Percentiles rank a stretch among this genome's conserved stretches.
Evolutionary conservation across 495 filamentous ascomycete genomes (phyloP).

Genomic region (Annulohypoxylon bovei): DNA sequence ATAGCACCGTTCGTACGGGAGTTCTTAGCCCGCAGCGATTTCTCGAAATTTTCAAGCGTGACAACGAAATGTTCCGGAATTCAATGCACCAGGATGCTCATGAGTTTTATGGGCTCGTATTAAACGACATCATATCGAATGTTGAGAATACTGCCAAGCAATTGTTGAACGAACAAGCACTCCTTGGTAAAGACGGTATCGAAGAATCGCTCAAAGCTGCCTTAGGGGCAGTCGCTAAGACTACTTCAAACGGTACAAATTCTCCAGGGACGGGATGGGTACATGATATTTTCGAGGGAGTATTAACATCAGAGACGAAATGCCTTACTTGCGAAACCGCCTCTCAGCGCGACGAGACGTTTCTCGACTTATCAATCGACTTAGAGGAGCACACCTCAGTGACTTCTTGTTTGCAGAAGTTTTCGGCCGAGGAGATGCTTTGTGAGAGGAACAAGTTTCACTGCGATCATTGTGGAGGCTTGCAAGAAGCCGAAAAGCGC

Average conservation of each 20-base stretch:
- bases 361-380: conserved; percentile 95
- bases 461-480: conserved; percentile 94
- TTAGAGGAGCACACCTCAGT: conserved; percentile 96
- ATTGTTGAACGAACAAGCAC: conserved; percentile 59
- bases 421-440: conserved; percentile 98
- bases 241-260: conserved; percentile 50
- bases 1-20: conserved; percentile 81
- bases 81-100: conserved; percentile 99
- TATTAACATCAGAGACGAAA: conserved; percentile 93
- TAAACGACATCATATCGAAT: conserved; percentile 96
- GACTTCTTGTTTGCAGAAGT: conserved; percentile 92
- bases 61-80: conserved; percentile 97
- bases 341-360: conserved; percentile 94
- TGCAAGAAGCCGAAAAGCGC: conserved; percentile 97
- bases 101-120: conserved; percentile 91
- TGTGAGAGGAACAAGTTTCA: conserved; percentile 99
- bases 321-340: conserved; percentile 96
- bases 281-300: conserved; percentile 95
- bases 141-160: conserved; percentile 83
- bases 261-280: conserved; percentile 82
- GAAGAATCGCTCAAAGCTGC: conserved; percentile 55
- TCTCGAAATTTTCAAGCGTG: conserved; percentile 88
- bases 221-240: conserved; percentile 55
- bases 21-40: conserved; percentile 95
- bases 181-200: conserved; percentile 46